Conservation (phyloP, 2,329 filamentous ascomycete genomes). For the Polytolypa hystricis region DNA sequence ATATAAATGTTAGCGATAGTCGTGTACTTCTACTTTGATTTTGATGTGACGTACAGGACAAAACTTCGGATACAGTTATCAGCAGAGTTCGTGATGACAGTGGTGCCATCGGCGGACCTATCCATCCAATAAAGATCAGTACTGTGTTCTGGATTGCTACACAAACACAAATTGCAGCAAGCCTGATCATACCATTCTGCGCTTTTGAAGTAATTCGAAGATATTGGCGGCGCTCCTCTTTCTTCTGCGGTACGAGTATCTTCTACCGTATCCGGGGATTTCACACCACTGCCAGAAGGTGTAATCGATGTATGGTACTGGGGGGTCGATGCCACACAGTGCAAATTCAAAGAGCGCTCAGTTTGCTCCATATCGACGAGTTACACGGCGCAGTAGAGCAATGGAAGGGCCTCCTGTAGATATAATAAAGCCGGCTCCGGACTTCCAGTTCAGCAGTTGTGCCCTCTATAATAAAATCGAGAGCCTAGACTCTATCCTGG, state of each 20-base stretch:
- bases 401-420: too few species aligned
- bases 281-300: not conserved
- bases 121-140: slow-evolving; percentile 1
- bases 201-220: slow-evolving; percentile 34
- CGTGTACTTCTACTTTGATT: not conserved
- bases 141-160: not conserved
- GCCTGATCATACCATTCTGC: slow-evolving; percentile 31
- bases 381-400: too few species aligned
- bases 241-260: too few species aligned
- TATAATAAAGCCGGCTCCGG: too few species aligned
- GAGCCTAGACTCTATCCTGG: too few species aligned
- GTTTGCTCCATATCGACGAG: not conserved
- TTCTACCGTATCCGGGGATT: not conserved
- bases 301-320: not conserved
- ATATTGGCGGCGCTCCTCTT: not conserved
- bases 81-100: slow-evolving; percentile 43
- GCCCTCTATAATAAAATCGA: too few species aligned
- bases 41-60: slow-evolving; percentile 39
- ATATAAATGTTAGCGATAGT: not conserved
- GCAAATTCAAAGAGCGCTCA: slow-evolving; percentile 1
- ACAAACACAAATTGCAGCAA: too few species aligned
- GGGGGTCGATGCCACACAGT: slow-evolving; percentile 8
- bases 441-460: too few species aligned
- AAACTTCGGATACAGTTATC: slow-evolving; percentile 43
- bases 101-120: slow-evolving; percentile 47